Evolutionary conservation across 1,284 basidiomycete genomes (phyloP), one percentile per base, ranked within the genome.

Genomic region (Chalciporus sp.): DNA sequence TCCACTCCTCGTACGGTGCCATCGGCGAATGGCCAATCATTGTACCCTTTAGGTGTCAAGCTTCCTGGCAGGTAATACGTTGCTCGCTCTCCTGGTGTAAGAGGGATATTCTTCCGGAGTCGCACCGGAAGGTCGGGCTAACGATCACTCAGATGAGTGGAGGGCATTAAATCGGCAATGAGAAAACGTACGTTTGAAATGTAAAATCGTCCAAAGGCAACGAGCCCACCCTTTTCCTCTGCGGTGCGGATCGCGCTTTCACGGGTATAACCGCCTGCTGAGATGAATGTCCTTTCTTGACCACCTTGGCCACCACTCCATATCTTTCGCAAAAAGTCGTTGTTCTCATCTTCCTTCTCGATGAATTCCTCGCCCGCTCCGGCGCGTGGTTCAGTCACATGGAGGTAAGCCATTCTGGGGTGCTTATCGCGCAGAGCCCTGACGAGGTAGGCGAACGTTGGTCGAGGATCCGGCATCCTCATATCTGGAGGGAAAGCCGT

Each of bases 401-500:
- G 86, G 17, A 86, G 56, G 62, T 84, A 87, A 2, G 81, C 80
- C 4, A 86, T 71, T 23, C 75, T 71, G 7, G 45, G 45, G 23
- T 47, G 31, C 6, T 66, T 56, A 48, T 70, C 42, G 55, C 63
- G 66, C 31, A 79, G 60, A 28, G 70, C 58, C 11, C 62, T 55
- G 2, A 76, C 68, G 5, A 79, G 51, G 52, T 76, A 67, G 5
- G 64, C 54, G 63, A 73, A 79, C 2, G 70, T 72, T 0, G 77
- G 75, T 39, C 73, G 60, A 0, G 80, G 83, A 56, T 60, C 53
- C 1, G 33, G 7, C 60, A 62, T 62, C 8, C 41, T 52, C 61
- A 62, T 61, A 7, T 31, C 70, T 71, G 12, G 3, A 29, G 7
- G 20, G 42, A 6, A 43, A 6, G 8, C 27, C 17, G 20, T 40